phyloP scores from a whole-genome alignment of 257 asterid genomes.

The Eucommia ulmoides region DNA sequence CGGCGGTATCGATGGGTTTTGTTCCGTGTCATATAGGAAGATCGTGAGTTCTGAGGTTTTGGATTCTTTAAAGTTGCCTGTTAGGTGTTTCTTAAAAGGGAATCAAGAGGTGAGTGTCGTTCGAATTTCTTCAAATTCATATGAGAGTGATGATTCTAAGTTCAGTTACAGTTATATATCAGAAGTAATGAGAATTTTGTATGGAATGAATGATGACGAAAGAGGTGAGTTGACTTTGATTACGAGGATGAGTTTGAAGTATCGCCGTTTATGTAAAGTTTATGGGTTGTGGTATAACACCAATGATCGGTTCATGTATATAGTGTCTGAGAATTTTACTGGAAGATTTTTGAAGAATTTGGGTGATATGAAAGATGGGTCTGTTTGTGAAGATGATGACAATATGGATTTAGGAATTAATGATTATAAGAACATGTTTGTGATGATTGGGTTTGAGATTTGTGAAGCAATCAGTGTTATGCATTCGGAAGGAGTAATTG shows the following conservation, averaged over 20 bases:
- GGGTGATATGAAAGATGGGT: constrained; percentile 5
- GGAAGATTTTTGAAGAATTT: constrained; percentile 17
- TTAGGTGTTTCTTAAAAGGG: constrained; percentile 29
- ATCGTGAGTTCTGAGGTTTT: constrained; percentile 13
- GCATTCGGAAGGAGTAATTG: constrained; percentile 51
- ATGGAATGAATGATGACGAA: constrained; percentile 31
- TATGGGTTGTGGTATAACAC: constrained; percentile 66
- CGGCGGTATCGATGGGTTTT: constrained; percentile 14
- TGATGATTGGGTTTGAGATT: constrained; percentile 41
- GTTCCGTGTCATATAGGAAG: constrained; percentile 22
- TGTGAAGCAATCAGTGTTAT: constrained; percentile 53
- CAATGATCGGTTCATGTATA: constrained; percentile 37
- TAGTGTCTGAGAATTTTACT: constrained; percentile 39
- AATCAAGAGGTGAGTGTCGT: constrained; percentile 39
- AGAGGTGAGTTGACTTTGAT: constrained; percentile 27
- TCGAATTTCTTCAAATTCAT: constrained; percentile 34
- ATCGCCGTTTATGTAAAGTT: constrained; percentile 38
- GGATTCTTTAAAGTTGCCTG: constrained; percentile 5
- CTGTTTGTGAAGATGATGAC: constrained; percentile 16
- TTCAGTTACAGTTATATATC: constrained; percentile 42
- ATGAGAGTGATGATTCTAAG: constrained; percentile 17
- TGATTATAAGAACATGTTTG: constrained; percentile 25
- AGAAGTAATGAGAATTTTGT: constrained; percentile 36
- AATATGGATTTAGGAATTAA: constrained; percentile 13
- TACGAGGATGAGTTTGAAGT: constrained; percentile 26